Conservation (phyloP, 2,329 filamentous ascomycete species). For the Xylariaceae sp. region DNA sequence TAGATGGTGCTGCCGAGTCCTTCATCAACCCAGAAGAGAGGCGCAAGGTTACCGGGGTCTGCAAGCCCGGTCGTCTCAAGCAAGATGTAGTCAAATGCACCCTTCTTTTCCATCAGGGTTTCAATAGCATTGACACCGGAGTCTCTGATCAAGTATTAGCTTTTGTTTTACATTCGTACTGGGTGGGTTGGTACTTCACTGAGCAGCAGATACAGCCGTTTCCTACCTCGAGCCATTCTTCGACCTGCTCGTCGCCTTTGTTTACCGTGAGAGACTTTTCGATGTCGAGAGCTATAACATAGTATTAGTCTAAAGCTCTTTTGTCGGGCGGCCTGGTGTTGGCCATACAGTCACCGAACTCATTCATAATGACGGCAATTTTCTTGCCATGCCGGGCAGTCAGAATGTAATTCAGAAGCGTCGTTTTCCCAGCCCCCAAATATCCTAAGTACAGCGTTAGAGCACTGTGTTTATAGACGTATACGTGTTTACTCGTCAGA, state of each 20-base stretch:
- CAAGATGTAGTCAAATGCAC: conserved; percentile 94
- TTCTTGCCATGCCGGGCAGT: conserved; percentile 95
- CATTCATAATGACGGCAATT: conserved; percentile 95
- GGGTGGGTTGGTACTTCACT: conserved; percentile 60
- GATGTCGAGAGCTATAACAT: conserved; percentile 69
- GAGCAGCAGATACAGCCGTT: conserved; percentile 98
- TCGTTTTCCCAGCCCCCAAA: conserved; percentile 92
- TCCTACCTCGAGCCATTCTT: conserved; percentile 92
- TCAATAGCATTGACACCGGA: conserved; percentile 92
- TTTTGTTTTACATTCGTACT: neutral
- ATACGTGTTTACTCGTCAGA: neutral
- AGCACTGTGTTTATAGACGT: neutral
- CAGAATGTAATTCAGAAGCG: conserved; percentile 89
- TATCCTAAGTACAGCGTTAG: conserved; percentile 58
- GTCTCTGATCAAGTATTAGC: conserved; percentile 53
- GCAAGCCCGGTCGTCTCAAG: conserved; percentile 94
- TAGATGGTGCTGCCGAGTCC: conserved; percentile 93
- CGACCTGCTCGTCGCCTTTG: conserved; percentile 72
- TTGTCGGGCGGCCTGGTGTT: neutral
- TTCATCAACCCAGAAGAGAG: conserved; percentile 96
- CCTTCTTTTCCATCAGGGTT: conserved; percentile 87
- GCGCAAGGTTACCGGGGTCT: conserved; percentile 91
- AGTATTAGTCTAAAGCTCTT: conserved; percentile 10
- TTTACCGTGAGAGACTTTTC: conserved; percentile 93
- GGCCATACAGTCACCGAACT: conserved; percentile 72